A percentile compares a stretch with the other conserved stretches of the same genome.
Evolutionary conservation across 192 early-diverging fungal genomes (phyloP).

Genomic region (Entomortierella chlamydospora): DNA sequence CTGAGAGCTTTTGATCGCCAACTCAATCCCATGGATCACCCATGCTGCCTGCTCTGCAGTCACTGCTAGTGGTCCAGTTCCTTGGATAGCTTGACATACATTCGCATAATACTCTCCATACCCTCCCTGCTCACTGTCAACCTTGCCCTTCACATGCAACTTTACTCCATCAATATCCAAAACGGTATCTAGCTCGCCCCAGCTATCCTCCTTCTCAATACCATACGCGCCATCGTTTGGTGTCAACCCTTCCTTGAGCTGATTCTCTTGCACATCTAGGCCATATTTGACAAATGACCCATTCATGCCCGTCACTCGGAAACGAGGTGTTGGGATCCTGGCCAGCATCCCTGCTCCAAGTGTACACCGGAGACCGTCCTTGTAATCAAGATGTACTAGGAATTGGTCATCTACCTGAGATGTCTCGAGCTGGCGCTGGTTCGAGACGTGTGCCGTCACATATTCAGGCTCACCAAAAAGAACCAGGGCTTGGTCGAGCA

Average conservation of each 20-base stretch:
- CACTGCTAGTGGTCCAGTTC: constrained; percentile 61
- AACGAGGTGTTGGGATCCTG: constrained; percentile 70
- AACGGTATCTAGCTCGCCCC: constrained; percentile 64
- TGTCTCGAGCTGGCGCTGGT: constrained; percentile 71
- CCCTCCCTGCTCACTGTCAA: constrained; percentile 66
- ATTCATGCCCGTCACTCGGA: constrained; percentile 73
- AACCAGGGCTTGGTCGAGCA: constrained; percentile 74
- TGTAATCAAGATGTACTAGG: constrained; percentile 70
- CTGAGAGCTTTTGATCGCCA: constrained; percentile 68
- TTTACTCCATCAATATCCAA: constrained; percentile 58
- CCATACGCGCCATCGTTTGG: constrained; percentile 66
- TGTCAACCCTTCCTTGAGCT: constrained; percentile 72
- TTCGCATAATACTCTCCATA: constrained; percentile 77
- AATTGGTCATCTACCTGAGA: constrained; percentile 72
- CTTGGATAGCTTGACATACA: constrained; percentile 67
- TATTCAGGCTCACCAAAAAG: constrained; percentile 76
- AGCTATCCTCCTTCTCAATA: constrained; percentile 57
- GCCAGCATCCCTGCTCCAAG: constrained; percentile 78
- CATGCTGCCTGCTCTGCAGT: constrained; percentile 73
- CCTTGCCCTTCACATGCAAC: constrained; percentile 61
- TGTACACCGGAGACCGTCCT: constrained; percentile 68
- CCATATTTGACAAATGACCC: constrained; percentile 76
- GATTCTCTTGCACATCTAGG: constrained; percentile 80
- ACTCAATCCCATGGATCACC: constrained; percentile 76
- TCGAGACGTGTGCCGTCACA: constrained; percentile 68